Conservation (phyloP, 495 filamentous ascomycete genomes). For the Trichoderma virens region DNA sequence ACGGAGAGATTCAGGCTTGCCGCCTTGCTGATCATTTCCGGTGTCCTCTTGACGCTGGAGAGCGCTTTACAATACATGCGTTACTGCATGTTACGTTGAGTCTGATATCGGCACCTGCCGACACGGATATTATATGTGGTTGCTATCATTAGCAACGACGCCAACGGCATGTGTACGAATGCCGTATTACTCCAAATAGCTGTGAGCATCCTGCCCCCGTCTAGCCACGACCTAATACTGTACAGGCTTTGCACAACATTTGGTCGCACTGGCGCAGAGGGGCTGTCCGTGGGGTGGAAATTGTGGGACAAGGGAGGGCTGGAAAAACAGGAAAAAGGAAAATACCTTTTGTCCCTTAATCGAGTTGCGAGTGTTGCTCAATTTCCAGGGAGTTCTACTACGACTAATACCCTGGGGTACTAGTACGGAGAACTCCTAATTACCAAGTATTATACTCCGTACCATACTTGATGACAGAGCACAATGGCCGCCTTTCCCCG, state of each 20-base stretch:
- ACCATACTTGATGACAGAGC: background rate
- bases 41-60: background rate
- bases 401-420: background rate
- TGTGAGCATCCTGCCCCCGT: no score
- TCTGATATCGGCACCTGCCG: background rate
- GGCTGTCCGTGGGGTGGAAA: background rate
- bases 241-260: no score
- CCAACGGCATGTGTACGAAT: no score
- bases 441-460: background rate
- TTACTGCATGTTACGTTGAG: background rate
- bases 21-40: background rate
- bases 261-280: background rate
- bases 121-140: background rate
- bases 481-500: constrained; percentile 1
- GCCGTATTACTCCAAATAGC: no score
- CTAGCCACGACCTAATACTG: no score
- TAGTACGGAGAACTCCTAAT: background rate
- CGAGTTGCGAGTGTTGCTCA: background rate
- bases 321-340: background rate
- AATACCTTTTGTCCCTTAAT: background rate
- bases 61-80: background rate
- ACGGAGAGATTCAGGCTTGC: background rate
- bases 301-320: background rate
- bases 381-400: background rate
- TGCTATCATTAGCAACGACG: background rate